Evolutionary conservation across 176 grass and related monocot species (phyloP), one percentile per base, ranked within the genome.

Genomic region (Miscanthus lutarioriparius): DNA sequence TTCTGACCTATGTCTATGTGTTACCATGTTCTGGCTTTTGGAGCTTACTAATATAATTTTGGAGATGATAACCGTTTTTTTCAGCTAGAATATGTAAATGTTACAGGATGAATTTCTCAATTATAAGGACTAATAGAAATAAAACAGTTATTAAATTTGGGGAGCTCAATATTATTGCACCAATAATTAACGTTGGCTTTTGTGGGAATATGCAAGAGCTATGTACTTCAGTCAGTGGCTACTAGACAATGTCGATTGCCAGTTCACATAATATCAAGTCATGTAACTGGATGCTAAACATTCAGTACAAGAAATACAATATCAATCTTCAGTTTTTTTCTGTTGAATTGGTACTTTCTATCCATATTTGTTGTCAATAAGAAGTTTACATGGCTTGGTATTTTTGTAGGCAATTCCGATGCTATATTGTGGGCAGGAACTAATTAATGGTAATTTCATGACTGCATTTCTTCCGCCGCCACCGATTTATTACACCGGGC

Each of bases 391-490:
- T 74, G 14, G 8, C 33, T 83, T 40, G 16, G 30, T 37, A n/a
- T 36, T 87, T 83, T 72, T 95, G 83, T 65, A 98, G 96, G 89
- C 83, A 58, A 83, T 93, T 78, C 83, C 89, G n/a, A 91, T 95
- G 87, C 79, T 98, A 25, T 98, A 93, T 76, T 98, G 92, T 1
- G 85, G 93, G 56, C 89, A 93, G 90, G 93, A 93, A 73, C 80
- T 87, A 80, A 89, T 93, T 19, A 95, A 84, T 80, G 80, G 87
- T 58, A 90, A 84, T 84, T 83, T 85, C 64, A 53, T 64, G 11
- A 87, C 90, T 36, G 74, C 91, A 54, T 95, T 92, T 83, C 77
- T 93, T 80, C 86, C 82, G 2, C 76, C 87, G 6, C 88, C 84
- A 65, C 67, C 83, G 70, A 78, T 89, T 72, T 95, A 90, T 84